Evolutionary conservation across 352 stramenopile species (phyloP), one percentile per base, ranked within the genome.

Genomic region (Blastocystis sp.): DNA sequence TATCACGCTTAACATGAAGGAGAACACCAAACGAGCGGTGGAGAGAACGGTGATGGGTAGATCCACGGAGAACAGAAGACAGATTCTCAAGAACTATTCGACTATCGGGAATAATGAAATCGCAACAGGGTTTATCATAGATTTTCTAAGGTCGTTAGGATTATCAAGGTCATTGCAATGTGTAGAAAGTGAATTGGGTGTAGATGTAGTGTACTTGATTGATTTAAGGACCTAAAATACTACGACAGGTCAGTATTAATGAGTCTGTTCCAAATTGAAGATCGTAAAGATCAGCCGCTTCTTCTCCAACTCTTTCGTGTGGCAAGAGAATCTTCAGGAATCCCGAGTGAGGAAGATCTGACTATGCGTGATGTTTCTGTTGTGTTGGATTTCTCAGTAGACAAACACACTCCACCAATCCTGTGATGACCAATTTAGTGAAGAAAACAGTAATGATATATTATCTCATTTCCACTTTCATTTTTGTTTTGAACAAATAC

Each of bases 401-500:
- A 84, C 73, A 18, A 4, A 9, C 8, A 63, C 26, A 23, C 23
- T 84, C 50, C 73, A 84, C 23, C 26, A 29, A 4, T 66, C 73
- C 8, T 84, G 20, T 29, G 73, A 84, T 45, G 73, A 84, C 39
- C 43, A 59, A 18, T 84, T 54, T 64, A 55, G 54, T 23, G n/a
- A 84, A 43, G 47, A 84, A 15, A 84, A 84, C 56, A 84, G 73
- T 45, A 45, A 20, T 45, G 73, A 84, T 84, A 63, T 84, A 26
- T 50, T 84, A 18, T 66, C 26, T 47, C 47, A 84, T 23, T 20
- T 84, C 11, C 23, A 84, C 20, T 84, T 0, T 8, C 8, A 6
- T 84, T 50, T 68, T 84, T 84, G 47, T 69, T 73, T 37, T 34
- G 29, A 34, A 84, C 73, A 84, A 84, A 84, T 55, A 84, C 23